Base-by-base conservation (phyloP, 257 asterid genomes). In the Cinchona pubescens region DNA sequence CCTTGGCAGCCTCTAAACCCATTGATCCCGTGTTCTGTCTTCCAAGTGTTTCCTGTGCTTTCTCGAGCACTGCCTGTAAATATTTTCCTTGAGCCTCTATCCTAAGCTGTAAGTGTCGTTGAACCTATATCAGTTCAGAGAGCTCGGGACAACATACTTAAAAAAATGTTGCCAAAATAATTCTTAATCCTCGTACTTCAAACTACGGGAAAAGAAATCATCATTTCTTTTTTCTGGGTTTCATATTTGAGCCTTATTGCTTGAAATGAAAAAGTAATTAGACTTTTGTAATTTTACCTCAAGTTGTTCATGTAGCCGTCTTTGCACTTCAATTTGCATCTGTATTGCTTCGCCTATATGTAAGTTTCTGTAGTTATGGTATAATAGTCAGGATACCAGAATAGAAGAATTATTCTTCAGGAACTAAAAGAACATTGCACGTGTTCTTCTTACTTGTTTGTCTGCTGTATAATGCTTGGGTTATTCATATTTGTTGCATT, bases 1-100 rank as follows among this genome's bases (percentile, higher is more conserved):
- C 87, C 81, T 90, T 90, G 72, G 98, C 93, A 67, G 93, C 93
- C 79, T 94, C 97, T 68, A 90, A 79, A 76, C 89, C 90, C 45
- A 83, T 63, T 51, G 92, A 76, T 74, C 92, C 96, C 77, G 77
- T 43, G 85, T 89, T 85, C 78, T 90, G 96, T 58, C 84, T 86
- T 77, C 93, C 96, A 38, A 94, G 92, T 48, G 96, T 89, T 71
- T 92, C 97, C 71, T 94, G 97, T 63, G 97, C 97, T 75, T 89
- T 90, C 85, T 92, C 97, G 64, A 94, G 93, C 74, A 94, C 98
- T n/a, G 87, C 81, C 79, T 94, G 96, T 87, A 75, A 38, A 56
- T 75, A 75, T 66, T 75, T 75, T 25, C 79, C 79, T 64, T 75
- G 79, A 37, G 79, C 79, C 55, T 75, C 79, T 65, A 75, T 75